Base-by-base conservation (phyloP, 192 early-diverging fungal species). In the Coemansia asiatica region DNA sequence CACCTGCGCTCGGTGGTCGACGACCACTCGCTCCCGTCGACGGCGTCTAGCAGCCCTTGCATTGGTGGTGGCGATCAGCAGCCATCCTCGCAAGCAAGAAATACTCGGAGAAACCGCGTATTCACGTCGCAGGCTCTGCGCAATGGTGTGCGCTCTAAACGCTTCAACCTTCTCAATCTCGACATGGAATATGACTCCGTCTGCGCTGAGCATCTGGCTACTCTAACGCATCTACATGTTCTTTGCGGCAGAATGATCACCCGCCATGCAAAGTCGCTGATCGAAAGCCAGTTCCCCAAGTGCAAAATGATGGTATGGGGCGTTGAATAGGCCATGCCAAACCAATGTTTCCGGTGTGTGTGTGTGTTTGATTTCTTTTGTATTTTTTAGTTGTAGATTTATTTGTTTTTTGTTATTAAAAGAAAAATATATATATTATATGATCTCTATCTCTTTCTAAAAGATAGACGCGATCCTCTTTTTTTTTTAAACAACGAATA, bases 221-320 rank as follows among this genome's bases (percentile, higher is more conserved):
- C 66, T 51, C 79, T 82, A 40, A 61, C 67, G 5, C 73, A 76
- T 22, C 40, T 82, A 18, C 74, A 76, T 10, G 65, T 73, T 2
- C 64, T 82, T 35, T 82, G 74, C 21, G 79, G 79, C 19, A 57
- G 79, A 16, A 64, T 76, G 67, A 82, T 82, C 33, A 82, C 79
- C 2, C 67, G 71, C 56, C 73, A 82, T 55, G 79, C 79, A 38
- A 82, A 82, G 40, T 73, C 71, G 23, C 67, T 82, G 15, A 69
- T 82, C 35, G 74, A 82, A 60, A 64, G 21, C 38, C 79, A 82
- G 67, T 82, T 82, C 55, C 79, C 79, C 16, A 72, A 73, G 54
- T 82, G 79, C 67, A 76, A 74, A 33, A 82, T 82, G 74, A 75
- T 76, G 79, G 79, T 82, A 23, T 82, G 79, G 79, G 76, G 64